Evolutionary conservation across 805 yeast species (phyloP).

Genomic region (Saccharomycopsis fermentans): DNA sequence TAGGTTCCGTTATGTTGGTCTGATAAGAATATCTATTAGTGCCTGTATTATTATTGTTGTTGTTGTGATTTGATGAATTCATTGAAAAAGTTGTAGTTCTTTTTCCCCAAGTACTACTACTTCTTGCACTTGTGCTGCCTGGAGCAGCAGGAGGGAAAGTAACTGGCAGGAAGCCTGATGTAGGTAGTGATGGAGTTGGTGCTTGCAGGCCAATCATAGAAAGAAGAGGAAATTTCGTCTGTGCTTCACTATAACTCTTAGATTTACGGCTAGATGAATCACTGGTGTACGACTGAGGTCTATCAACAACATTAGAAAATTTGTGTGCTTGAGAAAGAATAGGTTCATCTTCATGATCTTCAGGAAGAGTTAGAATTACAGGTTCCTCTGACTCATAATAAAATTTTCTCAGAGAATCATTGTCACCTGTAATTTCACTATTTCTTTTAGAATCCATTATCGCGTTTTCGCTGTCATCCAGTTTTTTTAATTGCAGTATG

Average conservation of each 20-base stretch:
- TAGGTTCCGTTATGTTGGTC: constrained; percentile 7
- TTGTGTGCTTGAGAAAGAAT: not conserved
- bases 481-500: not conserved
- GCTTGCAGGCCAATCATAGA: constrained; percentile 1
- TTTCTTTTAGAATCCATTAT: not conserved
- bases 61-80: constrained; percentile 10
- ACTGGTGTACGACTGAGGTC: not conserved
- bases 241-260: constrained; percentile 6
- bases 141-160: not conserved
- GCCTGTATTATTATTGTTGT: constrained; percentile 4
- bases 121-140: not conserved
- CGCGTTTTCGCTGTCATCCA: not conserved
- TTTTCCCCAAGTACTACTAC: constrained; percentile 10
- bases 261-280: not conserved
- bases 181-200: not conserved
- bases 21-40: constrained; percentile 12
- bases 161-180: not conserved
- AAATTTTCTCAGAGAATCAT: not conserved
- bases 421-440: not conserved
- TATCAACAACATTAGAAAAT: not conserved
- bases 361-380: not conserved
- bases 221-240: constrained; percentile 13
- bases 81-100: constrained; percentile 10
- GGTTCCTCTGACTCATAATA: not conserved
- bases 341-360: not conserved